Base-by-base conservation (phyloP, 1,284 basidiomycete species). In the Trichosporon coremiiforme region DNA sequence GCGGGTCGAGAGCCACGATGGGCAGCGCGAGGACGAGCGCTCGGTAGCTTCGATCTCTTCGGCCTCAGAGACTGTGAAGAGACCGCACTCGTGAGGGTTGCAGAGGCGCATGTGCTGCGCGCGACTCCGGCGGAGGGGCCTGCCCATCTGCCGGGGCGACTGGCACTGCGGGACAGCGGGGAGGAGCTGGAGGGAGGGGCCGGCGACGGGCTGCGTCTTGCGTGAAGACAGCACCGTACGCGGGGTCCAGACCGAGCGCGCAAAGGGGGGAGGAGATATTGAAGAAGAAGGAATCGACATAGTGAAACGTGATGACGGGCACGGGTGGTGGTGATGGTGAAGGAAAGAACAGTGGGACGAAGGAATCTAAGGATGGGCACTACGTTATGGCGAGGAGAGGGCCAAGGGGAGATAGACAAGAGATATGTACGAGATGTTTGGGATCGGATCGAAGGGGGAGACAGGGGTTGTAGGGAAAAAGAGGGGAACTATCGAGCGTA, bases 11-110 rank as follows among this genome's bases (percentile, higher is more conserved):
- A 25, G 33, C 63, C 63, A 64, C 22, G 63, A 64, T 2, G 67
- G 62, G 10, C 60, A 68, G 2, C 45, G 45, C 20, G 38, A 22
- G 7, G 29, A 12, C 22, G 55, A 53, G 20, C 47, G 47, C 47
- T 53, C 47, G 10, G 45, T n/a, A 15, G 17, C 20, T 2, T 68
- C 45, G 22, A 65, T 53, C 45, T 76, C 76, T 13, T 75, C 76
- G 6, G 70, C 68, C 66, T 81, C 79, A 38, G 62, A 70, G 13
- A 81, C 73, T 25, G 78, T 79, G 73, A 78, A 81, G 9, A 81
- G 72, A 2, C 78, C 80, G 31, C 67, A 75, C 8, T 68, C 66
- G 13, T 74, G 73, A 4, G 77, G 79, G 66, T 77, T 76, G 9
- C 64, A 71, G 68, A 78, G 76, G 13, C 69, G 65, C 31, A 79